These are phyloP conservation scores for Septoria petroselini DNA, from an alignment of 2,329 filamentous ascomycete genomes.

Conservation along the genomic window DNA sequence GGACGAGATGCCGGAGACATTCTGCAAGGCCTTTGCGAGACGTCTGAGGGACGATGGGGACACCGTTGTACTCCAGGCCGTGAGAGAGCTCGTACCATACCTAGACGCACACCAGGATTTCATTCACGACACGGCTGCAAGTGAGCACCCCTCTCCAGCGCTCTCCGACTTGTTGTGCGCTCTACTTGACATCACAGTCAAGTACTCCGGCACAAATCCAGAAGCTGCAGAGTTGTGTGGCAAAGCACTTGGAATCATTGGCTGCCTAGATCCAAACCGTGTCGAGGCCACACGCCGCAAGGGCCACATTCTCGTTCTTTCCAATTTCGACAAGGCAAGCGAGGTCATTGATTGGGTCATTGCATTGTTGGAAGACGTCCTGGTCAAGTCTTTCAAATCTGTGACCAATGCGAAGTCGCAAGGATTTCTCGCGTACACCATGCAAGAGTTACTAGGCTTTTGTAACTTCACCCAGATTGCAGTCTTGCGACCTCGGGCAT, in stretches of 20 bases:
- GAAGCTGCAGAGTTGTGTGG: slow-evolving; percentile 72
- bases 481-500: slow-evolving; percentile 50
- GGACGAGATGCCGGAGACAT: slow-evolving; percentile 62
- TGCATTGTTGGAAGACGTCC: slow-evolving; percentile 78
- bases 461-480: slow-evolving; percentile 66
- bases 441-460: slow-evolving; percentile 83
- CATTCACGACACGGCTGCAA: slow-evolving; percentile 73
- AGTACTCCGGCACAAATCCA: slow-evolving; percentile 66
- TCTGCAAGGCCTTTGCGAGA: slow-evolving; percentile 67
- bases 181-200: slow-evolving; percentile 79
- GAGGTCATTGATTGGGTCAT: slow-evolving; percentile 85
- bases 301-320: slow-evolving; percentile 77
- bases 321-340: slow-evolving; percentile 74
- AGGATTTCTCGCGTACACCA: slow-evolving; percentile 87
- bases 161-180: slow-evolving; percentile 70
- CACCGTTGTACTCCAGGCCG: slow-evolving; percentile 76
- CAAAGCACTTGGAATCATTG: slow-evolving; percentile 80
- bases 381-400: slow-evolving; percentile 89
- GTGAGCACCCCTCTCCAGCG: slow-evolving; percentile 76
- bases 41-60: slow-evolving; percentile 80
- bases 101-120: slow-evolving; percentile 71
- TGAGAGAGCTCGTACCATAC: slow-evolving; percentile 73
- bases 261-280: slow-evolving; percentile 86
- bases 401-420: slow-evolving; percentile 83
- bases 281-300: slow-evolving; percentile 77